Evolutionary conservation across 768 basidiomycete genomes (phyloP), one percentile per base, ranked within the genome.

Genomic region (Leucosporidium yakuticum): DNA sequence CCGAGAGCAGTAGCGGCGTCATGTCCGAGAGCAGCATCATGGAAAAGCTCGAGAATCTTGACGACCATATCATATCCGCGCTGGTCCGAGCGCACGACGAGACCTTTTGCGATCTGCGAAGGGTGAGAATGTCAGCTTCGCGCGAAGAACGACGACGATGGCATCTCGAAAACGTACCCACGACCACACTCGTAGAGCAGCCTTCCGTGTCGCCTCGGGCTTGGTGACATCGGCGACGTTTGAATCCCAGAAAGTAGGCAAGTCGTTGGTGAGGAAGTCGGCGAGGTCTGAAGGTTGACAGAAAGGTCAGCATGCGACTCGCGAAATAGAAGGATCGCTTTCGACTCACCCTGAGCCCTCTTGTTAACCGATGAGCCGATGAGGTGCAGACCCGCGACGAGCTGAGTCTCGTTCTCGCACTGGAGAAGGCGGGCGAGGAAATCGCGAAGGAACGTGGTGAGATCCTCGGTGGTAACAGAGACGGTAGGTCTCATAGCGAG

Each of bases 1-100:
- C 91, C 90, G 49, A 97, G 78, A 0, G 85, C 85, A 68, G 83
- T 85, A 0, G 91, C 94, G 20, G 89, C 92, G 59, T 86, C 83
- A 82, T 85, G 85, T 21, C 84, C 84, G 50, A 96, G 80, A 0
- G 76, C 76, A 58, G 80, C 79, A 74, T 96, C 91, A 7, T 80
- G 80, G 67, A 97, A 88, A 14, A 88, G 80, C 19, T 83, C 82
- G 69, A 96, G 85, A 29, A 98, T 78, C 4, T 83, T 79, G 39
- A 88, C 83, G 17, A 87, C 79, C 69, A 88, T 86, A 1, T 77
- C 70, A 65, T 82, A 79, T 0, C 87, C 85, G 4, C 80, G 77
- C 1, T 84, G 78, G 74, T 95, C 86, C 32, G 86, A 87, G 19
- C 87, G 85, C 1, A 93, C 84, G 2, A 93, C 80, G 31, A 99